These are phyloP conservation scores for Falciphora oryzae DNA, from an alignment of 2,329 filamentous ascomycete species.

Conservation along the genomic window DNA sequence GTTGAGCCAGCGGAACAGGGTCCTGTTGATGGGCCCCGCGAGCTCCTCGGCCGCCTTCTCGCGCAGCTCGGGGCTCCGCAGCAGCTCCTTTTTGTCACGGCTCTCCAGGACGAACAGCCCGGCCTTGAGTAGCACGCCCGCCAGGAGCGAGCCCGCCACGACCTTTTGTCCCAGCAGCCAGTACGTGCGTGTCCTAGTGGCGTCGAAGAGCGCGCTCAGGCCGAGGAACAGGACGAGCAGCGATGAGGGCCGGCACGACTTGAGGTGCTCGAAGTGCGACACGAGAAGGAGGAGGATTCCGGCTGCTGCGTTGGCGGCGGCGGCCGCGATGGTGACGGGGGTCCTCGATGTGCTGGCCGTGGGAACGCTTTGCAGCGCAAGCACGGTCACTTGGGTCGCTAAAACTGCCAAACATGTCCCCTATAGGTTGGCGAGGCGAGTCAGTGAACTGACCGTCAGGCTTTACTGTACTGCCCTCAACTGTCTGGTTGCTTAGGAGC, in stretches of 20 bases:
- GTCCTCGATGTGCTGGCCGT: constrained; percentile 3
- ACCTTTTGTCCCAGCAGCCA: constrained; percentile 27
- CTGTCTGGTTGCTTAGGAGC: too few species aligned
- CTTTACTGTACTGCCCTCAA: too few species aligned
- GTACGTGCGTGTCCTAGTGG: constrained; percentile 34
- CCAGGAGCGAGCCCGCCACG: constrained; percentile 16
- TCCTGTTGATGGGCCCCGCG: constrained; percentile 28
- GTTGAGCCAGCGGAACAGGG: constrained; percentile 30
- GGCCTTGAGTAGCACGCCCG: constrained; percentile 16
- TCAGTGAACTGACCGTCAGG: too few species aligned
- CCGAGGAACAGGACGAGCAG: constrained; percentile 36
- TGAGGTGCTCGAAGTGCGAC: constrained; percentile 25
- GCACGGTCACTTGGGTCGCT: not conserved
- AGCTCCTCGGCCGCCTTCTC: constrained; percentile 25
- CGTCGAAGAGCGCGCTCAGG: constrained; percentile 38
- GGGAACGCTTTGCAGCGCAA: not conserved
- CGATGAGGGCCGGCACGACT: constrained; percentile 34
- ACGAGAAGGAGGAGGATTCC: constrained; percentile 25
- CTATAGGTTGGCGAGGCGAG: not conserved
- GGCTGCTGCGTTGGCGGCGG: constrained; percentile 20
- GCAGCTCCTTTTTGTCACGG: constrained; percentile 14
- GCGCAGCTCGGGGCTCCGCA: not conserved
- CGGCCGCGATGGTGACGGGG: not conserved
- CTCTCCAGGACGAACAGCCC: constrained; percentile 18
- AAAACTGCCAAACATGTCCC: not conserved